phyloP scores from a whole-genome alignment of 176 grass and related monocot species.

The Olyra latifolia region DNA sequence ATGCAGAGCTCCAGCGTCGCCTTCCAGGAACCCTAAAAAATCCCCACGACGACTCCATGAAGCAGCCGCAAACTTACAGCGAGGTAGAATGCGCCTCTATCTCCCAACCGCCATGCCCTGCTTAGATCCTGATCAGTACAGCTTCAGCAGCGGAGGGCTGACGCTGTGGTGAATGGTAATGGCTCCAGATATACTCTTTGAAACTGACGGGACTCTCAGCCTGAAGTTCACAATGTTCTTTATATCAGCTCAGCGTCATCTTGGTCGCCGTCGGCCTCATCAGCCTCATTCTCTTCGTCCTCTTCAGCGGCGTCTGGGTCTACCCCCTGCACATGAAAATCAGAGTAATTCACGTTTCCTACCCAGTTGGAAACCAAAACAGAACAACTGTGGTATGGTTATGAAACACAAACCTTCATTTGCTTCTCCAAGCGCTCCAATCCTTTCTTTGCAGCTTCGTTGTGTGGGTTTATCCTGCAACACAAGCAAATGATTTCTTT shows the following conservation, averaged over 20 bases:
- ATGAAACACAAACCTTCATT: slow-evolving; percentile 75
- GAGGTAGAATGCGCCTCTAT: background rate
- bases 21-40: background rate
- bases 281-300: slow-evolving; percentile 82
- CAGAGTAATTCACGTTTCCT: background rate
- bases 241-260: slow-evolving; percentile 78
- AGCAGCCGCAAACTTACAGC: background rate
- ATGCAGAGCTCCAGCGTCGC: background rate
- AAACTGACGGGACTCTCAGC: too few species aligned
- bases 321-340: slow-evolving; percentile 59
- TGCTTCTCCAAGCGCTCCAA: slow-evolving; percentile 96
- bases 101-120: background rate
- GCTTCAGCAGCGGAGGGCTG: background rate
- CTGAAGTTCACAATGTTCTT: background rate
- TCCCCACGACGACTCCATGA: background rate
- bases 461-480: slow-evolving; percentile 91
- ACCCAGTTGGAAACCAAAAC: background rate
- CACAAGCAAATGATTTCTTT: background rate
- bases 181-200: background rate
- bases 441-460: slow-evolving; percentile 93
- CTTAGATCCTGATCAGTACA: background rate
- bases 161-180: background rate
- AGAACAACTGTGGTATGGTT: background rate
- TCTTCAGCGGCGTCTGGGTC: slow-evolving; percentile 95
- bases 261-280: slow-evolving; percentile 81